phyloP scores from a whole-genome alignment of 2,329 filamentous ascomycete genomes.

The Aciculosporium take region DNA sequence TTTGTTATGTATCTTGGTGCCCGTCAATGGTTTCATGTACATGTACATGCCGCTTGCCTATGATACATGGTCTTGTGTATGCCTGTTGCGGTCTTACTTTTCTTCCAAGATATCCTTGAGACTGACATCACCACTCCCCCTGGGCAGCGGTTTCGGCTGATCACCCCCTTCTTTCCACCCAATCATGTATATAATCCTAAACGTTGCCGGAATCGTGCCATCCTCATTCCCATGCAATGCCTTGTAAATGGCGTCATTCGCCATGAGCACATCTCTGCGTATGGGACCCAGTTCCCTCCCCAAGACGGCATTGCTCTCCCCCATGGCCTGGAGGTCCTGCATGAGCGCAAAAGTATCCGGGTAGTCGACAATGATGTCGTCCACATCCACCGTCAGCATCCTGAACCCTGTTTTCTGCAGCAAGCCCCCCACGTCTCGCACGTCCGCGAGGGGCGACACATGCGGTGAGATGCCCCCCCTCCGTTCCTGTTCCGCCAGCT shows the following conservation, averaged over 20 bases:
- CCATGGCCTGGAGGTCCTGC: conserved; percentile 92
- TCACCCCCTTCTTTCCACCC: conserved; percentile 81
- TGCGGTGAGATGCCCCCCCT: conserved; percentile 84
- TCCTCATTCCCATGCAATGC: conserved; percentile 74
- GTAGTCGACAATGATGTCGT: conserved; percentile 93
- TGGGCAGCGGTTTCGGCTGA: conserved; percentile 64
- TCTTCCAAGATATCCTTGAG: conserved; percentile 63
- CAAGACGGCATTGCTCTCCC: conserved; percentile 79
- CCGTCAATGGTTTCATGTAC: no score
- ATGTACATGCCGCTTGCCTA: neutral
- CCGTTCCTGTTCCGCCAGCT: conserved; percentile 81
- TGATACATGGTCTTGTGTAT: neutral
- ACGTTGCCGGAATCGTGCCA: conserved; percentile 72
- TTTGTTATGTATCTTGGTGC: no score
- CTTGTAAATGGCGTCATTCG: conserved; percentile 77
- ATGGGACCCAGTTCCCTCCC: conserved; percentile 71
- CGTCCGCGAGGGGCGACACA: conserved; percentile 82
- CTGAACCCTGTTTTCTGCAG: conserved; percentile 83
- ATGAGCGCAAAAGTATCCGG: conserved; percentile 82
- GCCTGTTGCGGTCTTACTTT: conserved; percentile 18
- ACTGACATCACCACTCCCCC: conserved; percentile 77
- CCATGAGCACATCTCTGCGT: conserved; percentile 68
- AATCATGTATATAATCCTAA: conserved; percentile 95
- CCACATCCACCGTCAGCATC: conserved; percentile 89
- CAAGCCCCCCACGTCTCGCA: conserved; percentile 78